phyloP scores from a whole-genome alignment of 2,329 filamentous ascomycete species.

The Trichoderma brevicompactum region DNA sequence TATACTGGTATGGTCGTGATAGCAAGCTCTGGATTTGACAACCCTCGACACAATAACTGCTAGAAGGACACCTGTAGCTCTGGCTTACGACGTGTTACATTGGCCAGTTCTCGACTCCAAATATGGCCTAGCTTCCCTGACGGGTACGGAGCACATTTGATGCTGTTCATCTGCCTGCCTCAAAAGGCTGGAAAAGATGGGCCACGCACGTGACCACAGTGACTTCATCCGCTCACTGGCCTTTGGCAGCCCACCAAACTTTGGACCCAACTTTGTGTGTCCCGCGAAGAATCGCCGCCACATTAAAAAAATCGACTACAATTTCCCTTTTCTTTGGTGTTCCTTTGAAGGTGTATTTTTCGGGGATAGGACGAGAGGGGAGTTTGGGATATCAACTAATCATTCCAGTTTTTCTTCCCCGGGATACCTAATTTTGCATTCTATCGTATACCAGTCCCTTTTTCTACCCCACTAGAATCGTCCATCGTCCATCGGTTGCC shows the following conservation, averaged over 20 bases:
- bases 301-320: slow-evolving; percentile 2
- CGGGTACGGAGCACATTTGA: background rate
- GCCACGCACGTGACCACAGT: slow-evolving; percentile 34
- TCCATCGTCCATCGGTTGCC: slow-evolving; percentile 38
- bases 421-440: background rate
- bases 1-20: slow-evolving; percentile 5
- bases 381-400: background rate
- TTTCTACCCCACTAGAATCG: slow-evolving; percentile 29
- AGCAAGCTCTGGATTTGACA: slow-evolving; percentile 8
- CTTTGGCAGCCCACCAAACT: slow-evolving; percentile 32
- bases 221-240: slow-evolving; percentile 36
- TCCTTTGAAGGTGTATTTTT: background rate
- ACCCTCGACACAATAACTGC: slow-evolving; percentile 1
- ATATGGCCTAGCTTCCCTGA: slow-evolving; percentile 11
- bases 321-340: background rate
- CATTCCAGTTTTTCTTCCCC: background rate
- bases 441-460: slow-evolving; percentile 26
- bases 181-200: background rate
- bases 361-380: background rate
- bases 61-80: slow-evolving; percentile 34
- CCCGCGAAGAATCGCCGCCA: slow-evolving; percentile 23
- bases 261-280: slow-evolving; percentile 25
- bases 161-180: background rate
- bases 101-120: slow-evolving; percentile 12
- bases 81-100: slow-evolving; percentile 22